Percentiles rank a stretch among this genome's conserved stretches.
Evolutionary conservation across 768 basidiomycete genomes (phyloP).

Genomic region (Leccinum uliginosum): DNA sequence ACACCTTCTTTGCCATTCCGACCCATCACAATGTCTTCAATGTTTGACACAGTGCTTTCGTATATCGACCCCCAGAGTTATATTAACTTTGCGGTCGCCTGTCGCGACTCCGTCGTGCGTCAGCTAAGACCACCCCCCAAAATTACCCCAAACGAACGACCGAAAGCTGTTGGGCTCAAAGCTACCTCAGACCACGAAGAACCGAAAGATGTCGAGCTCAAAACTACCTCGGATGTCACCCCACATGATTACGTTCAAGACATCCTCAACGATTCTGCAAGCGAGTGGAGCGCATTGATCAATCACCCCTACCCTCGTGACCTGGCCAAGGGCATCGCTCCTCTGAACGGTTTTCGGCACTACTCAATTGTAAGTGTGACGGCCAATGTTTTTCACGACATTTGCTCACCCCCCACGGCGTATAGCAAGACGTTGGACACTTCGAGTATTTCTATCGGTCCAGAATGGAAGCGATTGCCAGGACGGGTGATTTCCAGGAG

Average conservation of each 20-base stretch:
- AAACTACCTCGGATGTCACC: background rate
- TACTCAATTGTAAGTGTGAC: conserved; percentile 5
- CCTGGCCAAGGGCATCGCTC: background rate
- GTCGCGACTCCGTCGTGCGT: background rate
- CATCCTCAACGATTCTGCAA: background rate
- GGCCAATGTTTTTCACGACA: no score
- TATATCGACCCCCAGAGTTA: background rate
- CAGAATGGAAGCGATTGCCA: background rate
- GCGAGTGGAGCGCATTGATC: background rate
- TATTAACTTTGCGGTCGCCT: background rate
- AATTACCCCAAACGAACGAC: background rate
- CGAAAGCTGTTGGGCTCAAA: background rate
- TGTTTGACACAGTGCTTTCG: background rate
- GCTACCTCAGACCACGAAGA: background rate
- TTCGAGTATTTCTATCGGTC: conserved; percentile 3
- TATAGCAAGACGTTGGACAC: conserved; percentile 5
- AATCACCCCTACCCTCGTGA: background rate
- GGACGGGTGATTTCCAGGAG: background rate
- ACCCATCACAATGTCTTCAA: background rate
- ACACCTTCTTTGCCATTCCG: background rate
- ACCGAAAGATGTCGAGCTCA: background rate
- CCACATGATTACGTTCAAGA: conserved; percentile 3
- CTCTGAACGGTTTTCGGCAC: conserved; percentile 4
- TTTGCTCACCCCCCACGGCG: background rate
- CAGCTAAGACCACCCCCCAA: no score